A percentile compares a stretch with the other conserved stretches of the same genome.
Evolutionary conservation across 805 yeast species (phyloP).

Genomic region (Metschnikowia proteae): DNA sequence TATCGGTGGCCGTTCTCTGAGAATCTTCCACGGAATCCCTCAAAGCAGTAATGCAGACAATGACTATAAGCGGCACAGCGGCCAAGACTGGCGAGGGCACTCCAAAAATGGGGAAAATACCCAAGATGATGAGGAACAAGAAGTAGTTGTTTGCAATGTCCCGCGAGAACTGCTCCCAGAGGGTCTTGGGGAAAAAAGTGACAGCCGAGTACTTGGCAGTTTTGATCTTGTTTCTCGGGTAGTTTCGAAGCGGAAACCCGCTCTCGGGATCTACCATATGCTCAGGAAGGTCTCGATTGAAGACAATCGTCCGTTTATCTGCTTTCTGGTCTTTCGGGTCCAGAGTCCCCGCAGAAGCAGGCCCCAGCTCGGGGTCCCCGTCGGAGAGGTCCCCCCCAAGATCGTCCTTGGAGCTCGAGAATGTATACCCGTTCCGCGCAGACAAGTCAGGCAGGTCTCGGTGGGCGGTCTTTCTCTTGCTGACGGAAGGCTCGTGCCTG

Average conservation of each 20-base stretch:
- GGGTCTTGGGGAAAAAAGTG: slow-evolving; percentile 54
- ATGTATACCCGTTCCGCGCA: neutral
- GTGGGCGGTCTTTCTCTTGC: neutral
- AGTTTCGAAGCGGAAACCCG: slow-evolving; percentile 31
- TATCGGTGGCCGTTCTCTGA: slow-evolving; percentile 59
- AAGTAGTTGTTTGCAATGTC: slow-evolving; percentile 62
- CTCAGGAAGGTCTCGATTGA: slow-evolving; percentile 60
- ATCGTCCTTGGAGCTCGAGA: slow-evolving; percentile 1
- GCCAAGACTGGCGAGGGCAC: slow-evolving; percentile 69
- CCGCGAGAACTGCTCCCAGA: slow-evolving; percentile 47
- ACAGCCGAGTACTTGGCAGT: slow-evolving; percentile 62
- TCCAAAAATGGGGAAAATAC: slow-evolving; percentile 59
- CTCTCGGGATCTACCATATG: slow-evolving; percentile 41
- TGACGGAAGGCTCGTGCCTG: slow-evolving; percentile 15
- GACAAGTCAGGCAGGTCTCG: slow-evolving; percentile 14
- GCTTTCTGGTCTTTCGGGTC: slow-evolving; percentile 30
- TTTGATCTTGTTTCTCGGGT: slow-evolving; percentile 56
- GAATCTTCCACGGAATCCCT: slow-evolving; percentile 80
- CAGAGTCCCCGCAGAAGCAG: slow-evolving; percentile 2
- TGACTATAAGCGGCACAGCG: slow-evolving; percentile 78
- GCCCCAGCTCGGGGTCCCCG: slow-evolving; percentile 16
- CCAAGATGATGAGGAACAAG: slow-evolving; percentile 51
- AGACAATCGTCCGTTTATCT: slow-evolving; percentile 19
- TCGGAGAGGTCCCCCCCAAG: slow-evolving; percentile 13
- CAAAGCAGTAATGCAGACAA: slow-evolving; percentile 68